Evolutionary conservation across 202 grass and related monocot genomes (phyloP).

Genomic region (Zizania palustris): DNA sequence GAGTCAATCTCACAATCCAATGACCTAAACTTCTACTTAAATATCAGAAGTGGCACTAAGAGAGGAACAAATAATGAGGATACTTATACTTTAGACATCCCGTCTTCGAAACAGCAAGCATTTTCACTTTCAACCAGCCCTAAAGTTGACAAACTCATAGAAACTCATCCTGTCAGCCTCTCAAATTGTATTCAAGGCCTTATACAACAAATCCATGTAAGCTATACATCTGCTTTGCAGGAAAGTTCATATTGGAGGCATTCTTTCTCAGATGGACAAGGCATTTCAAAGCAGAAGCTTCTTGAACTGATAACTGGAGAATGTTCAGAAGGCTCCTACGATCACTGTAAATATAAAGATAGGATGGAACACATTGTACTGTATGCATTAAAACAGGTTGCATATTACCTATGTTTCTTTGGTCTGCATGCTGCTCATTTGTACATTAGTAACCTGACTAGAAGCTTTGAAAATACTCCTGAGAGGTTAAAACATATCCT

Average conservation of each 20-base stretch:
- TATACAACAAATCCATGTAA: slow-evolving; percentile 50
- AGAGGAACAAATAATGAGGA: slow-evolving; percentile 37
- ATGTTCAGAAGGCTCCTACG: slow-evolving; percentile 34
- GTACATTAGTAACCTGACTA: slow-evolving; percentile 57
- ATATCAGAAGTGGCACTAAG: slow-evolving; percentile 52
- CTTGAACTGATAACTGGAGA: slow-evolving; percentile 60
- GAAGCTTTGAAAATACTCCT: slow-evolving; percentile 53
- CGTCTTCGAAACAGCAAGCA: slow-evolving; percentile 48
- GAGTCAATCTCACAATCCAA: slow-evolving; percentile 56
- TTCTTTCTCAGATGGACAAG: slow-evolving; percentile 41
- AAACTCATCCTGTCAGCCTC: slow-evolving; percentile 60
- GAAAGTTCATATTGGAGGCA: slow-evolving; percentile 53
- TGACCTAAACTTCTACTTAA: slow-evolving; percentile 73
- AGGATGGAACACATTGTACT: slow-evolving; percentile 54
- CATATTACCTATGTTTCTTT: slow-evolving; percentile 82
- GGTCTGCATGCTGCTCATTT: slow-evolving; percentile 68
- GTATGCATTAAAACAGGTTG: slow-evolving; percentile 68
- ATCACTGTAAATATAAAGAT: slow-evolving; percentile 44
- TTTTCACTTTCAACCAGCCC: slow-evolving; percentile 32
- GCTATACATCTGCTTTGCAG: slow-evolving; percentile 57
- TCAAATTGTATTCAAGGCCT: slow-evolving; percentile 60
- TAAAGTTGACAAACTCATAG: slow-evolving; percentile 47
- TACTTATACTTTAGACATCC: slow-evolving; percentile 30
- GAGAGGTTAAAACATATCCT: slow-evolving; percentile 60
- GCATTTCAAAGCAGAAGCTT: slow-evolving; percentile 68